phyloP scores from a whole-genome alignment of 140 eudicot genomes.

The Erigeron philadelphicus region DNA sequence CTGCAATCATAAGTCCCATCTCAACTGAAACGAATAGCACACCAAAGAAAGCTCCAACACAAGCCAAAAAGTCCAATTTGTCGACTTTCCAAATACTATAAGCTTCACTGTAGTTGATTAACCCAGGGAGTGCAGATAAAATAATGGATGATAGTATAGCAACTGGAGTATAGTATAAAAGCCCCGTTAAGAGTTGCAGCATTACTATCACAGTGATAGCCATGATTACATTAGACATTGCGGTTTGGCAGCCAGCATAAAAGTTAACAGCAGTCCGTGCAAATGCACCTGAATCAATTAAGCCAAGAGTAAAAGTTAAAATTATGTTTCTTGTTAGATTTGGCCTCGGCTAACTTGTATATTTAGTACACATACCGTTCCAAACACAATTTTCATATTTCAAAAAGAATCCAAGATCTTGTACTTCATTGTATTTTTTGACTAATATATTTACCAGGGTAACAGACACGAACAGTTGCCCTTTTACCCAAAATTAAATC shows the following conservation, averaged over 20 bases:
- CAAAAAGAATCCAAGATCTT: too few relatives aligned
- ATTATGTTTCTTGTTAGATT: neutral
- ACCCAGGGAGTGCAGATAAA: constrained; percentile 59
- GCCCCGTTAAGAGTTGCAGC: constrained; percentile 46
- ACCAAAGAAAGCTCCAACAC: constrained; percentile 59
- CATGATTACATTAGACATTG: constrained; percentile 62
- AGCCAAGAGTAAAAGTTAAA: neutral
- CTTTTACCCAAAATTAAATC: too few relatives aligned
- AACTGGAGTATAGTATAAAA: constrained; percentile 56
- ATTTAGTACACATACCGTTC: too few relatives aligned
- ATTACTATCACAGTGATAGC: constrained; percentile 54
- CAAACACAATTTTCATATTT: too few relatives aligned
- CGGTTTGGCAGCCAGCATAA: constrained; percentile 56
- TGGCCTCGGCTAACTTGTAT: neutral
- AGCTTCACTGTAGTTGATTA: constrained; percentile 51
- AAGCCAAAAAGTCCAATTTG: constrained; percentile 59
- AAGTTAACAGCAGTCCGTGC: constrained; percentile 69
- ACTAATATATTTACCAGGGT: too few relatives aligned
- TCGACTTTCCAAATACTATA: constrained; percentile 62
- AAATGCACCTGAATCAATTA: constrained; percentile 49
- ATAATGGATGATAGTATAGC: constrained; percentile 61
- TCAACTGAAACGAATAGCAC: constrained; percentile 61
- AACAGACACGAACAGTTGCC: too few relatives aligned
- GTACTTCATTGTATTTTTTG: too few relatives aligned
- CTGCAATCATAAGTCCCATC: constrained; percentile 60